These are phyloP conservation scores for Thamnidium elegans DNA, from an alignment of 192 early-diverging fungal genomes.

Conservation along the genomic window DNA sequence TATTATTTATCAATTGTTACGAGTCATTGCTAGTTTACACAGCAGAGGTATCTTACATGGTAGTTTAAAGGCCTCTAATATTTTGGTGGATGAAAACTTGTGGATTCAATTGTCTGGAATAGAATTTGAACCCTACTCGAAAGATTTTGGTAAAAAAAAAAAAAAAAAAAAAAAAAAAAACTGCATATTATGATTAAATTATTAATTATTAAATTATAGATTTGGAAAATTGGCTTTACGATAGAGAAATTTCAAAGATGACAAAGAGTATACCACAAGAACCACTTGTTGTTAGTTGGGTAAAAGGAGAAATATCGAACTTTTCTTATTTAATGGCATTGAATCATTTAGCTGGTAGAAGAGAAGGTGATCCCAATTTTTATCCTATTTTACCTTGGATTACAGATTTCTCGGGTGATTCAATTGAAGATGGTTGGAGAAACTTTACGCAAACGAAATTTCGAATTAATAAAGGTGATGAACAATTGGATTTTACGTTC, in stretches of 20 bases:
- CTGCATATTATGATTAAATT: not conserved
- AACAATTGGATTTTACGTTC: slow-evolving; percentile 67
- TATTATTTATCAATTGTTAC: slow-evolving; percentile 57
- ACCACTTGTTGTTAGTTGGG: slow-evolving; percentile 64
- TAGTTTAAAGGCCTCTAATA: slow-evolving; percentile 48
- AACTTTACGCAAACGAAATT: slow-evolving; percentile 66
- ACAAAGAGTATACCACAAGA: slow-evolving; percentile 39
- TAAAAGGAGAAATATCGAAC: slow-evolving; percentile 81
- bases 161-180: not conserved
- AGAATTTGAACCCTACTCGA: slow-evolving; percentile 36
- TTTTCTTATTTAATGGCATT: slow-evolving; percentile 92
- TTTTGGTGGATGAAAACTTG: slow-evolving; percentile 57
- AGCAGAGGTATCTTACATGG: slow-evolving; percentile 58
- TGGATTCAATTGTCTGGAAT: slow-evolving; percentile 57
- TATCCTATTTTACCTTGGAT: slow-evolving; percentile 72
- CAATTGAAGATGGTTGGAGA: slow-evolving; percentile 48
- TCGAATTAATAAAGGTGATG: slow-evolving; percentile 66
- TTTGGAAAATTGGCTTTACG: not conserved
- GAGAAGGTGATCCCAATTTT: slow-evolving; percentile 61
- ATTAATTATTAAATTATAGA: not conserved
- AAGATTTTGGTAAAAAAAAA: slow-evolving; percentile 10
- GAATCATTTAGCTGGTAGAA: slow-evolving; percentile 78
- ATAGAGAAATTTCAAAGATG: not conserved
- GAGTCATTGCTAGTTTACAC: slow-evolving; percentile 49
- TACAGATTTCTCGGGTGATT: slow-evolving; percentile 58